Base-by-base conservation (phyloP, 176 grass and related monocot species). In the Oryza coarctata region DNA sequence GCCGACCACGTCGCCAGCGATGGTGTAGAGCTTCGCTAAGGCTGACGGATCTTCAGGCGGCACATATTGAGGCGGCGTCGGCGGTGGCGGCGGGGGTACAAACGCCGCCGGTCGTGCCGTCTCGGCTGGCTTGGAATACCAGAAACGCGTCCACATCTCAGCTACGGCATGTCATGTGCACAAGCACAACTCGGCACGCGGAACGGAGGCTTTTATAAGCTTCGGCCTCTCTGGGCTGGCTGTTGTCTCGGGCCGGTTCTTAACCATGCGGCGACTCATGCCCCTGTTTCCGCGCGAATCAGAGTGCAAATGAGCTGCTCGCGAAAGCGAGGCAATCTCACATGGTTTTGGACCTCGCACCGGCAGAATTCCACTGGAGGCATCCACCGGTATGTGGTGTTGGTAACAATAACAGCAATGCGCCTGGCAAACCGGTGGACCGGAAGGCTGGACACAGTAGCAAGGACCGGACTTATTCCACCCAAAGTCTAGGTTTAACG, bases 271-370 rank as follows among this genome's bases (percentile, higher is more conserved):
- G 81, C 70, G 81, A 29, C 29, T 27, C 29, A 0, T 28, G 58
- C 81, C 15, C 70, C 60, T 74, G 81, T 83, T 83, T 83, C 30
- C 13, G 40, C 3, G 52, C 52, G 52, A 58, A 49, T 50, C 81
- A 83, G 58, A 65, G 60, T 74, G 70, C 60, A 27, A 22, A 17
- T 9, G 70, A 49, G 69, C 55, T 9, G 69, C 68, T 23, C 57
- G 26, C 28, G 36, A 82, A 64, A 9, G 58, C 58, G 58, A 74
- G 73, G 35, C 32, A n/a, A n/a, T n/a, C n/a, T n/a, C 38, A 35
- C 57, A 55, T 27, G 38, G 33, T 20, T 39, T 61, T 82, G 80
- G 49, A 13, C 30, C 6, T 44, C 26, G 27, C 39, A 12, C 20
- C 55, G 0, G 39, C 29, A 31, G 8, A 65, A 63, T 83, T 64